Conservation (phyloP, 768 basidiomycete species). For the Boletus vermiculosoides region DNA sequence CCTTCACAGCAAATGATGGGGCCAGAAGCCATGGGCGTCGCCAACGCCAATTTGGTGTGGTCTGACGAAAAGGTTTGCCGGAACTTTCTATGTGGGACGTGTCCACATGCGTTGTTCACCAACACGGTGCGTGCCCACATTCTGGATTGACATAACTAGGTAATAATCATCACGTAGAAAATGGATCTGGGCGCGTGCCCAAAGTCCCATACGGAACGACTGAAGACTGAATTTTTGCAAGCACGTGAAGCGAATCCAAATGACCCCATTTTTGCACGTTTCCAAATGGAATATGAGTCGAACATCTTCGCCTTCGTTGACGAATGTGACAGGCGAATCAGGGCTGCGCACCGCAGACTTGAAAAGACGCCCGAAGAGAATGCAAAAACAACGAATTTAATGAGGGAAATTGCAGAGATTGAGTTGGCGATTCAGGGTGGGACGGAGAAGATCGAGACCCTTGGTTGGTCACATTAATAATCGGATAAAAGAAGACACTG, state of each 20-base stretch:
- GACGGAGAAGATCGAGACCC: constrained; percentile 94
- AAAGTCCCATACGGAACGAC: constrained; percentile 90
- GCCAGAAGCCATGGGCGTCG: constrained; percentile 98
- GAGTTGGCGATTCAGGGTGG: constrained; percentile 98
- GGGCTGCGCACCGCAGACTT: constrained; percentile 87
- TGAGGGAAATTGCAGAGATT: constrained; percentile 99
- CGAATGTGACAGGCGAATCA: constrained; percentile 95
- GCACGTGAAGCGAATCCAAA: constrained; percentile 72
- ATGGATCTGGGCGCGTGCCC: constrained; percentile 99
- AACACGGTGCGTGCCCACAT: constrained; percentile 74
- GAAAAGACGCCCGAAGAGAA: constrained; percentile 99
- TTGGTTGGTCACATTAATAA: constrained; percentile 53
- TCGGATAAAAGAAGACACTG: constrained; percentile 1
- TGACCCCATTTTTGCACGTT: constrained; percentile 80
- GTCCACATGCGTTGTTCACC: constrained; percentile 95
- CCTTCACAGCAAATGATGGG: constrained; percentile 95
- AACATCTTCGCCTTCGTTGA: constrained; percentile 97
- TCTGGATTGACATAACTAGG: neutral
- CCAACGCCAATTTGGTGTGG: constrained; percentile 90
- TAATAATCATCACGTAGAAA: constrained; percentile 52
- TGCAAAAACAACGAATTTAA: constrained; percentile 96
- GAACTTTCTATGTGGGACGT: constrained; percentile 98
- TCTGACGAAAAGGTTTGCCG: constrained; percentile 97
- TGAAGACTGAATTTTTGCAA: constrained; percentile 86
- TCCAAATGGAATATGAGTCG: constrained; percentile 94